Conservation (phyloP, 2,329 filamentous ascomycete species). For the Cladosporium oxysporum region DNA sequence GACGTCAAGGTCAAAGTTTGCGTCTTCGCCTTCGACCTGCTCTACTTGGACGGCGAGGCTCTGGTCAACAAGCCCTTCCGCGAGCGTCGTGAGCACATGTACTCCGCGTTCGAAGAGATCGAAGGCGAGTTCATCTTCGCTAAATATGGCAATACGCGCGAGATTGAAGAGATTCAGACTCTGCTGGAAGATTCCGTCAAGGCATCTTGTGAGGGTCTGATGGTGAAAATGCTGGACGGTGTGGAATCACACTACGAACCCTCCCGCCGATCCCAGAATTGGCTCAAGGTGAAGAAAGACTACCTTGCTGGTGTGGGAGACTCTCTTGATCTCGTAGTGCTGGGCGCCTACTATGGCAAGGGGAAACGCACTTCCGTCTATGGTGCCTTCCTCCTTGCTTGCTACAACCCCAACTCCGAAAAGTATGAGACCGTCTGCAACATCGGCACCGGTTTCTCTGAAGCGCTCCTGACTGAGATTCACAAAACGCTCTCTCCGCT, state of each 20-base stretch:
- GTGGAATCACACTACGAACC: constrained; percentile 92
- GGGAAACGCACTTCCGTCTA: constrained; percentile 96
- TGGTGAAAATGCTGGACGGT: constrained; percentile 99
- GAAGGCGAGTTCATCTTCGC: constrained; percentile 94
- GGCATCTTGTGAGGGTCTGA: constrained; percentile 92
- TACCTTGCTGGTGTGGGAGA: constrained; percentile 93
- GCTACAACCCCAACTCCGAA: constrained; percentile 79
- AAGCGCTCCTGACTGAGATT: constrained; percentile 87
- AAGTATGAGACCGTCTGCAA: constrained; percentile 96
- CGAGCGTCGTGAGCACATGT: constrained; percentile 76
- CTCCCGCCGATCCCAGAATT: constrained; percentile 93
- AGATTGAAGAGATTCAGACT: constrained; percentile 88
- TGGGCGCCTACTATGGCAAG: constrained; percentile 91
- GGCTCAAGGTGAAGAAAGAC: constrained; percentile 99
- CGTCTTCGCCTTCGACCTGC: constrained; percentile 92
- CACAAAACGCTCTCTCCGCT: constrained; percentile 73
- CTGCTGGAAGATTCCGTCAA: constrained; percentile 95
- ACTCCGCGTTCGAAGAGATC: constrained; percentile 69
- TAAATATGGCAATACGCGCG: constrained; percentile 79
- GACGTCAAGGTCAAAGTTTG: constrained; percentile 97
- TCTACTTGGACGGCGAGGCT: constrained; percentile 89
- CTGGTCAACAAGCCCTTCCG: constrained; percentile 85
- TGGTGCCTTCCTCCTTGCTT: constrained; percentile 91
- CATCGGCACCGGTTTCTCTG: constrained; percentile 95
- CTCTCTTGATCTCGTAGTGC: constrained; percentile 91